These are phyloP conservation scores for Dipodascus geniculatus DNA, from an alignment of 805 yeast genomes.

Conservation along the genomic window DNA sequence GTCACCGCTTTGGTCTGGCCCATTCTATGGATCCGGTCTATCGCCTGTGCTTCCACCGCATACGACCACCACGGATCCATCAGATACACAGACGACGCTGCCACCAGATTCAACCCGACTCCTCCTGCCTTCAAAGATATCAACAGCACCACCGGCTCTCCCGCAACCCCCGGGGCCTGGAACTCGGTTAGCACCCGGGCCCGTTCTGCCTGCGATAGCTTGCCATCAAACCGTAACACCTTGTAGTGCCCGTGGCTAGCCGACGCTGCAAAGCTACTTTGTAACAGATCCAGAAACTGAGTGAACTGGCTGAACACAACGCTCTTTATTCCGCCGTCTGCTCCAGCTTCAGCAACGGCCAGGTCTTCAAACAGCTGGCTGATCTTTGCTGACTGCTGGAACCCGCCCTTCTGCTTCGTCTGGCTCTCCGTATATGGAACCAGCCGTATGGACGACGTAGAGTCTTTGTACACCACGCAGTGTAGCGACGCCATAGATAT, in stretches of 20 bases:
- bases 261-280: slow-evolving; percentile 38
- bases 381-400: slow-evolving; percentile 23
- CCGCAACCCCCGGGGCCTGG: slow-evolving; percentile 23
- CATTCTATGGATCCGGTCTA: slow-evolving; percentile 82
- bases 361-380: slow-evolving; percentile 53
- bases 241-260: slow-evolving; percentile 32
- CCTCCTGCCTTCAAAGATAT: slow-evolving; percentile 88
- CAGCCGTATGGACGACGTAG: background rate
- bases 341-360: background rate
- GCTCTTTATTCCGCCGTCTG: slow-evolving; percentile 52
- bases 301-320: slow-evolving; percentile 91
- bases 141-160: slow-evolving; percentile 38
- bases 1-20: slow-evolving; percentile 69
- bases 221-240: slow-evolving; percentile 72
- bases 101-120: slow-evolving; percentile 78
- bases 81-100: slow-evolving; percentile 74
- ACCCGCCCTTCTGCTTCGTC: background rate
- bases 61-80: slow-evolving; percentile 99
- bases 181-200: slow-evolving; percentile 50
- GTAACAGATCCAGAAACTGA: slow-evolving; percentile 64
- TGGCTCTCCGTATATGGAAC: background rate
- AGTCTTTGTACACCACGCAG: background rate
- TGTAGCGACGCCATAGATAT: slow-evolving; percentile 32
- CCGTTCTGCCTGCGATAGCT: slow-evolving; percentile 55
- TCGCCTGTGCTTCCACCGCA: slow-evolving; percentile 82